These are phyloP conservation scores for Amylostereum areolatum DNA, from an alignment of 1,284 basidiomycete genomes.

Conservation along the genomic window DNA sequence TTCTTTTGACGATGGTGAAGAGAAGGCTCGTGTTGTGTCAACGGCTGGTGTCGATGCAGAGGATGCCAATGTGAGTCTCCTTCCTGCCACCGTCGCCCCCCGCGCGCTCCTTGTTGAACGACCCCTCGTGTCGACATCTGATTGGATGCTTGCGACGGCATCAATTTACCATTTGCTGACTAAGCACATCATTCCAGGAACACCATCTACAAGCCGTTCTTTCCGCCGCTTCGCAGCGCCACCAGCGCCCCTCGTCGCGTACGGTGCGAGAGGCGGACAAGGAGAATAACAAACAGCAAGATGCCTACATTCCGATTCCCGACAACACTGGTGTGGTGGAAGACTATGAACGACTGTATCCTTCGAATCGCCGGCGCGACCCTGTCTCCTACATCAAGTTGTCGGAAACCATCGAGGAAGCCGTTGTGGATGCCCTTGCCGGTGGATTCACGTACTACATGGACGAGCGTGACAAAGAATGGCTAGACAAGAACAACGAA, in stretches of 20 bases:
- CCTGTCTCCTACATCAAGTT: conserved; percentile 78
- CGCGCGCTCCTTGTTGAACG: conserved; percentile 38
- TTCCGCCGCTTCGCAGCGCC: conserved; percentile 62
- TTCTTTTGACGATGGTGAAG: conserved; percentile 76
- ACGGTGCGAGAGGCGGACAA: conserved; percentile 40
- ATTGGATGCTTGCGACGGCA: conserved; percentile 38
- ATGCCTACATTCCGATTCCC: conserved; percentile 87
- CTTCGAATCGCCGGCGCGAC: conserved; percentile 65
- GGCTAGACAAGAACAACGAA: conserved; percentile 91
- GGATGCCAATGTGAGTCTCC: conserved; percentile 76
- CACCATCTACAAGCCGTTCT: conserved; percentile 88
- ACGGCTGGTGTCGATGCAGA: conserved; percentile 78
- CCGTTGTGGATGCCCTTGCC: conserved; percentile 46
- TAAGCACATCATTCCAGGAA: conserved; percentile 59
- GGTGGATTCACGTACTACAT: conserved; percentile 83
- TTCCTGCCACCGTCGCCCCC: conserved; percentile 28
- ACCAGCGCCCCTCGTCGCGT: conserved; percentile 34
- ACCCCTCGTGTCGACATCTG: conserved; percentile 35
- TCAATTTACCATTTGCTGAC: conserved; percentile 61
- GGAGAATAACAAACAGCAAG: conserved; percentile 32
- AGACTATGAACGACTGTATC: conserved; percentile 73
- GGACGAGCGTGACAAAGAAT: conserved; percentile 95
- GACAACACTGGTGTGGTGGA: conserved; percentile 81
- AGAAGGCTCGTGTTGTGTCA: conserved; percentile 45
- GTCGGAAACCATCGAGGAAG: conserved; percentile 87